phyloP scores from a whole-genome alignment of 2,329 filamentous ascomycete genomes.

The Ceratocystis alfenasii region DNA sequence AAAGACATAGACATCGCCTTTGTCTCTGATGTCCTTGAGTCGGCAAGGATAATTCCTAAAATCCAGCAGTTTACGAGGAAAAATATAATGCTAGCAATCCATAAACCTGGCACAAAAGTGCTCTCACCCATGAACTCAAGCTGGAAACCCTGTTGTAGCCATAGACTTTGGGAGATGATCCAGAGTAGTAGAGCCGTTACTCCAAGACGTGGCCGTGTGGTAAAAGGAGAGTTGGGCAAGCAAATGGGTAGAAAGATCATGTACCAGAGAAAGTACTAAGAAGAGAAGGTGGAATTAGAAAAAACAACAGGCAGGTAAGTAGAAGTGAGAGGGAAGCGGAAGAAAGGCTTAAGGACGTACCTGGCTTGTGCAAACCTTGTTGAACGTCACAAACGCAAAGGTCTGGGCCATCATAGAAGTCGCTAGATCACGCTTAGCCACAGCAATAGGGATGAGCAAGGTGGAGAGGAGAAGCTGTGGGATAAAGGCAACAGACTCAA shows the following conservation, averaged over 20 bases:
- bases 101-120: slow-evolving; percentile 77
- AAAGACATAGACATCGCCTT: background rate
- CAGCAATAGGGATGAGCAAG: slow-evolving; percentile 57
- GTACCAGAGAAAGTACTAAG: slow-evolving; percentile 95
- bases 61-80: slow-evolving; percentile 83
- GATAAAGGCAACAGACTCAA: slow-evolving; percentile 76
- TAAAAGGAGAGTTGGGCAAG: slow-evolving; percentile 64
- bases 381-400: slow-evolving; percentile 93
- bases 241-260: slow-evolving; percentile 87
- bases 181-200: slow-evolving; percentile 56
- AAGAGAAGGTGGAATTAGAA: background rate
- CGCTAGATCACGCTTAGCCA: slow-evolving; percentile 72
- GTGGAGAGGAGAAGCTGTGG: slow-evolving; percentile 77
- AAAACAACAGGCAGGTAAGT: background rate
- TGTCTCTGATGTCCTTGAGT: slow-evolving; percentile 34
- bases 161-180: slow-evolving; percentile 61
- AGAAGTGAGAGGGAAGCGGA: background rate
- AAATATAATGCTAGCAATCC: slow-evolving; percentile 62
- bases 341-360: slow-evolving; percentile 38
- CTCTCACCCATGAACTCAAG: slow-evolving; percentile 71
- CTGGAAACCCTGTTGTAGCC: slow-evolving; percentile 63
- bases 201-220: slow-evolving; percentile 49
- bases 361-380: slow-evolving; percentile 98
- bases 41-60: slow-evolving; percentile 63
- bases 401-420: slow-evolving; percentile 87